Evolutionary conservation across 2,329 filamentous ascomycete species (phyloP), one percentile per base, ranked within the genome.

Genomic region (Epichloe typhina): DNA sequence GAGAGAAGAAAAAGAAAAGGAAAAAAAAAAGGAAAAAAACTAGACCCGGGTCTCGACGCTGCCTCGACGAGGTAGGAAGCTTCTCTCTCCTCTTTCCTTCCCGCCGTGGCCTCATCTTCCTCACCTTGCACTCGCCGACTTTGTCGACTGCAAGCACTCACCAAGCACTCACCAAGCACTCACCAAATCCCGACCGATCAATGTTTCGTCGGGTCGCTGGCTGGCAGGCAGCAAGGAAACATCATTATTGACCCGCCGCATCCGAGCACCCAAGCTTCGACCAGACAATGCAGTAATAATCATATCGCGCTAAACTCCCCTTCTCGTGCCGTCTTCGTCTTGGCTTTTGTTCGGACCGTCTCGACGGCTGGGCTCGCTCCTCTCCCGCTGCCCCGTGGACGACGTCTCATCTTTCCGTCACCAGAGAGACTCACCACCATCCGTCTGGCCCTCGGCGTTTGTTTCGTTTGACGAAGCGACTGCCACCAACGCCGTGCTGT

Each of bases 191-290:
- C 45, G n/a, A 35, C 19, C 37, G 11, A 48, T 23, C 38, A n/a
- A 48, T 23, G 17, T 17, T 15, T 47, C 23, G 46, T 19, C 17
- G 17, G 21, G 46, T 48, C 31, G 46, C 37, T 48, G 46, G n/a
- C 46, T 48, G 46, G n/a, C 46, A 47, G 9, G 31, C 31, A 11
- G 31, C 31, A 11, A 31, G 31, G 31, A 31, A 31, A 11, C 31
- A 9, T 31, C 23, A 23, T 23, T 1, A 9, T 9, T 31, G 8
- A 31, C 31, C 31, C 31, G 31, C 31, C 31, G 3, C 31, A 31
- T 31, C 31, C 31, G 31, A 31, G 31, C 8, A 4, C 26, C 26
- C 36, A 47, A 9, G 12, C 12, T 3, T 37, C n/a, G n/a, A 35
- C 3, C 7, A 17, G 33, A 46, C 19, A 19, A 50, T 50, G 48